Percentiles rank a stretch among this genome's conserved stretches.
Evolutionary conservation across 495 filamentous ascomycete species (phyloP).

Genomic region (Xylaria longipes): DNA sequence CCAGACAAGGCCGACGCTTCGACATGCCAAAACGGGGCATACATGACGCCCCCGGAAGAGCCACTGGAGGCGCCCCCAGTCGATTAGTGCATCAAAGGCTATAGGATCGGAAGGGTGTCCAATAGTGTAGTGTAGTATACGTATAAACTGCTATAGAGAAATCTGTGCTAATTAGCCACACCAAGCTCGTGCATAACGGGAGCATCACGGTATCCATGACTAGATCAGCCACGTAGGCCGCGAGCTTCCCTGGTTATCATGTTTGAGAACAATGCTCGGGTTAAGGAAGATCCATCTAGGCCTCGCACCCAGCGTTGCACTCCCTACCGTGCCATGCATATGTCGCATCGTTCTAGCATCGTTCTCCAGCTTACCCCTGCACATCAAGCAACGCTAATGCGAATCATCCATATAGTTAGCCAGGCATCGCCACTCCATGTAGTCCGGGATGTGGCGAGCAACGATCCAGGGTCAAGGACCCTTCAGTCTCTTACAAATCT

Average conservation of each 20-base stretch:
- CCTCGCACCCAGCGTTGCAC: background rate
- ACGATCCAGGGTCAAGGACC: background rate
- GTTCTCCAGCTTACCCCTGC: constrained; percentile 14
- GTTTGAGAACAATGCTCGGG: constrained; percentile 9
- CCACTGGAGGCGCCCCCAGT: constrained; percentile 28
- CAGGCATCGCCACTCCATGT: background rate
- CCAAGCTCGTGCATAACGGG: background rate
- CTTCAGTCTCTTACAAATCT: constrained; percentile 1
- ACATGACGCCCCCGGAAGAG: constrained; percentile 18
- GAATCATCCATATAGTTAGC: constrained; percentile 7
- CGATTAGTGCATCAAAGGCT: constrained; percentile 13
- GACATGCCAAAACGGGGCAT: constrained; percentile 21
- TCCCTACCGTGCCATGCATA: constrained; percentile 13
- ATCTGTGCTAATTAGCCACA: constrained; percentile 23
- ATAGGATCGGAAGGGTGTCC: background rate
- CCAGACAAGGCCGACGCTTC: constrained; percentile 21
- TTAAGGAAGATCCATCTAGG: constrained; percentile 11
- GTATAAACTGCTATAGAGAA: background rate
- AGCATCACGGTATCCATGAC: background rate
- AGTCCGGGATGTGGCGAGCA: background rate
- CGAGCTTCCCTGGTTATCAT: background rate
- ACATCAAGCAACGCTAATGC: constrained; percentile 21
- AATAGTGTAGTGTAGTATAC: constrained; percentile 6
- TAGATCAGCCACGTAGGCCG: background rate
- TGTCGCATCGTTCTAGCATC: constrained; percentile 12